Evolutionary conservation across 768 basidiomycete species (phyloP), one percentile per base, ranked within the genome.

Genomic region (Clathrus columnatus): DNA sequence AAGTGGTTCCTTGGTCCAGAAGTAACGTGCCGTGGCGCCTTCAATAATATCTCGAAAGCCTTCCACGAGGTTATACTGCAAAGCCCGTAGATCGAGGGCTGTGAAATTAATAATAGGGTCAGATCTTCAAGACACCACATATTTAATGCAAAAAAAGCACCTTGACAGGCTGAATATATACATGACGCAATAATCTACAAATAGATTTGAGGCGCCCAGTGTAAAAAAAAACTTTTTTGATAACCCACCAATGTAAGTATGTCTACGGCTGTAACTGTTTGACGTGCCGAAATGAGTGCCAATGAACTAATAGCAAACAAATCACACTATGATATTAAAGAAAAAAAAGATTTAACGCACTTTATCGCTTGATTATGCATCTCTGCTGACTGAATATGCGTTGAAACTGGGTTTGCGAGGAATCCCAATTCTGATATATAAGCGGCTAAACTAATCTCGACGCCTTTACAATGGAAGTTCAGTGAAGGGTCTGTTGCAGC

Each of bases 81-180:
- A 61, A 1, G 88, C 82, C 42, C 91, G 84, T 52, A 90, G 75
- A 65, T 93, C 91, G 55, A 92, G 72, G 18, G 88, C 87, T 36
- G 36, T 91, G 89, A 67, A 86, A 85, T 42, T 85, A 74, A 45
- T 63, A 88, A 90, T 14, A 84, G 82, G 0, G 88, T 74, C 6
- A 79, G 36, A 36, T 36, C n/a, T n/a, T n/a, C n/a, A n/a, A n/a
- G n/a, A n/a, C n/a, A n/a, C n/a, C n/a, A n/a, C n/a, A n/a, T n/a
- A n/a, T n/a, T n/a, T n/a, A n/a, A n/a, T n/a, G n/a, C n/a, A n/a
- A n/a, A n/a, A n/a, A n/a, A n/a, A n/a, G n/a, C n/a, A 36, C 36
- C 36, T 36, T 36, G 36, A 36, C 36, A 36, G 11, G 36, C 11
- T 36, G 36, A 36, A 36, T 36, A 36, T 36, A 36, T 36, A 36